These are phyloP conservation scores for Oxyria digyna DNA, from an alignment of 148 eudicot genomes.

Conservation along the genomic window DNA sequence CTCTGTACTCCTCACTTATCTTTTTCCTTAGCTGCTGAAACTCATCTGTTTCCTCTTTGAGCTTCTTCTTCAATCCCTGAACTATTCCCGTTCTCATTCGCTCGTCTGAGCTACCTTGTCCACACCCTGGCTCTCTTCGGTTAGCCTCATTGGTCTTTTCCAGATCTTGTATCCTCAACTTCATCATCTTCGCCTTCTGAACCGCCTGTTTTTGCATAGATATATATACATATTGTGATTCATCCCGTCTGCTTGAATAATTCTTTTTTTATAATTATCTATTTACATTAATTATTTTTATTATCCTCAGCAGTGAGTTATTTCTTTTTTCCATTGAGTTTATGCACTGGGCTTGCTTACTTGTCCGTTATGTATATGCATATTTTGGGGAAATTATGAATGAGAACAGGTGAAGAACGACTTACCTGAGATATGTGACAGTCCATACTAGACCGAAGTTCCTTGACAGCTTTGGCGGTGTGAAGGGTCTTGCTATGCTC, in stretches of 20 bases:
- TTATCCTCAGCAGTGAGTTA: no score
- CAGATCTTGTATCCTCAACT: slow-evolving; percentile 45
- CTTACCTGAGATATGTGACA: slow-evolving; percentile 26
- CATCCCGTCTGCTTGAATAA: neutral
- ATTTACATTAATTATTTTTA: no score
- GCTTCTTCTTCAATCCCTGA: slow-evolving; percentile 57
- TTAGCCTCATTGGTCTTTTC: slow-evolving; percentile 54
- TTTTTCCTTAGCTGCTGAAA: slow-evolving; percentile 44
- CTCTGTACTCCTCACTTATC: slow-evolving; percentile 57
- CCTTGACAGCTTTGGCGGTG: slow-evolving; percentile 41
- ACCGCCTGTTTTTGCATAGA: slow-evolving; percentile 14
- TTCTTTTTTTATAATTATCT: no score
- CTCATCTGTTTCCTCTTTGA: slow-evolving; percentile 51
- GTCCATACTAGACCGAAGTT: slow-evolving; percentile 58
- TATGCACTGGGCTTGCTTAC: no score
- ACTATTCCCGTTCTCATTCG: slow-evolving; percentile 63
- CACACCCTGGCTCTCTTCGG: slow-evolving; percentile 54
- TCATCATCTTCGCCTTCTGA: slow-evolving; percentile 57
- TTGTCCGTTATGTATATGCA: no score
- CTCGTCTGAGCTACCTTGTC: slow-evolving; percentile 76
- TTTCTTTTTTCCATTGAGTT: no score
- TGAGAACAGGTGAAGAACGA: neutral
- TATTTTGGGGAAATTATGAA: neutral
- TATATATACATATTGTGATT: neutral
- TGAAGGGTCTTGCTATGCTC: slow-evolving; percentile 68